Evolutionary conservation across 352 stramenopile species (phyloP).

Genomic region (Pythium volutum): DNA sequence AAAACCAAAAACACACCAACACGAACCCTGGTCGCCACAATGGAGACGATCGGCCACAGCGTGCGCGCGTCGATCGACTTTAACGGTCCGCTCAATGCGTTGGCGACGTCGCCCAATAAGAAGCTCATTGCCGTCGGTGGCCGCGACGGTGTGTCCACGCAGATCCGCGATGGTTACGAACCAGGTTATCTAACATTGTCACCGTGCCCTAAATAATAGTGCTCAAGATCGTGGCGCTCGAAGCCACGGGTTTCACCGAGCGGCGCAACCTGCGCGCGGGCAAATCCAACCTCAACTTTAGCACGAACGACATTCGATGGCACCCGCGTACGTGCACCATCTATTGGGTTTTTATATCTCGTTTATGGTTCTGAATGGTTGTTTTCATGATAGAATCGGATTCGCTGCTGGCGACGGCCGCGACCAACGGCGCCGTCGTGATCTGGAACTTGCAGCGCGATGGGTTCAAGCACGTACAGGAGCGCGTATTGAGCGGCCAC

Average conservation of each 20-base stretch:
- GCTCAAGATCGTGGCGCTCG: constrained; percentile 81
- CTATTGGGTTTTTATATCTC: too few species aligned
- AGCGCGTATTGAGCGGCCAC: constrained; percentile 78
- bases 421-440: constrained; percentile 80
- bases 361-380: not conserved
- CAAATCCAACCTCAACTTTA: constrained; percentile 86
- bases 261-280: constrained; percentile 82
- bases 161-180: not conserved
- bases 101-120: constrained; percentile 82
- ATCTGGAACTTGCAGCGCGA: constrained; percentile 88
- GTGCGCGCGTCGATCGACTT: constrained; percentile 87
- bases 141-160: constrained; percentile 53
- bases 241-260: constrained; percentile 72
- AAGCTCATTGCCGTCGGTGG: constrained; percentile 80
- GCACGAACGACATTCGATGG: constrained; percentile 88
- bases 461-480: constrained; percentile 87
- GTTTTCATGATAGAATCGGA: constrained; percentile 52
- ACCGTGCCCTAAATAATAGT: constrained; percentile 33
- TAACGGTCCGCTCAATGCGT: constrained; percentile 77
- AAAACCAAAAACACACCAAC: too few species aligned
- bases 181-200: too few species aligned
- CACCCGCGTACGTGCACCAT: constrained; percentile 58
- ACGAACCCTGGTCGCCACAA: too few species aligned
- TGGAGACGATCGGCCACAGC: constrained; percentile 45
- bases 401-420: constrained; percentile 79